phyloP scores from a whole-genome alignment of 345 rosid genomes.

The Eutrema yunnanense region DNA sequence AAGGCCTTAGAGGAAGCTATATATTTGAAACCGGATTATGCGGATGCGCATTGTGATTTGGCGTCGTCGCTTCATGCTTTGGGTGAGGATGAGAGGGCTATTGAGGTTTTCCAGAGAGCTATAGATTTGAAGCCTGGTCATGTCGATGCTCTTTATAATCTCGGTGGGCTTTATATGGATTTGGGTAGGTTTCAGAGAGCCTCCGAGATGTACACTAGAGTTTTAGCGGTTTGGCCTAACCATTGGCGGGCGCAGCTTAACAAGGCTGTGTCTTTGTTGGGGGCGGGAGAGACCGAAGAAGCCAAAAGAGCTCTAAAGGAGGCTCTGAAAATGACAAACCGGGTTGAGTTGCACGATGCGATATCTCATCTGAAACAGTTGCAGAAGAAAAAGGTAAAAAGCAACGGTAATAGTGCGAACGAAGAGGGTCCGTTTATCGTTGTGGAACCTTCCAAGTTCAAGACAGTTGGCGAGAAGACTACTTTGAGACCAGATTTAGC shows the following conservation, averaged over 20 bases:
- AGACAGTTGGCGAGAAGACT: slow-evolving; percentile 55
- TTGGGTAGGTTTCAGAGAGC: slow-evolving; percentile 94
- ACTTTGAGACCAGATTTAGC: slow-evolving; percentile 66
- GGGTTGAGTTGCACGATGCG: slow-evolving; percentile 88
- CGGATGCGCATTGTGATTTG: slow-evolving; percentile 94
- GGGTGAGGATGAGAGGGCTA: slow-evolving; percentile 92
- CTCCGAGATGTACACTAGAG: slow-evolving; percentile 88
- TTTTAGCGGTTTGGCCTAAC: slow-evolving; percentile 79
- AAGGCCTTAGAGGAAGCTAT: slow-evolving; percentile 97
- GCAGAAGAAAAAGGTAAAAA: slow-evolving; percentile 75
- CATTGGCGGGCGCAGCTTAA: slow-evolving; percentile 98
- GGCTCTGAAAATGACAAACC: slow-evolving; percentile 86
- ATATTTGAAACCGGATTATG: slow-evolving; percentile 83
- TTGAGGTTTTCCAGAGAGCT: slow-evolving; percentile 92
- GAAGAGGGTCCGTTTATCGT: slow-evolving; percentile 61
- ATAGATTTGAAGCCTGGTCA: slow-evolving; percentile 95
- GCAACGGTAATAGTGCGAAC: slow-evolving; percentile 39
- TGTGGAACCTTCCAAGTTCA: slow-evolving; percentile 69
- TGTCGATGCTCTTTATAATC: slow-evolving; percentile 81
- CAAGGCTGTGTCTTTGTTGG: slow-evolving; percentile 84
- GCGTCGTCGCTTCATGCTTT: slow-evolving; percentile 87
- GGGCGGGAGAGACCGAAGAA: slow-evolving; percentile 90
- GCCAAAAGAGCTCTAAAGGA: slow-evolving; percentile 86
- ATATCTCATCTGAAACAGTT: slow-evolving; percentile 76
- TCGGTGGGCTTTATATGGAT: slow-evolving; percentile 97